These are phyloP conservation scores for Naematelia aurantialba DNA, from an alignment of 768 basidiomycete species.

Conservation along the genomic window DNA sequence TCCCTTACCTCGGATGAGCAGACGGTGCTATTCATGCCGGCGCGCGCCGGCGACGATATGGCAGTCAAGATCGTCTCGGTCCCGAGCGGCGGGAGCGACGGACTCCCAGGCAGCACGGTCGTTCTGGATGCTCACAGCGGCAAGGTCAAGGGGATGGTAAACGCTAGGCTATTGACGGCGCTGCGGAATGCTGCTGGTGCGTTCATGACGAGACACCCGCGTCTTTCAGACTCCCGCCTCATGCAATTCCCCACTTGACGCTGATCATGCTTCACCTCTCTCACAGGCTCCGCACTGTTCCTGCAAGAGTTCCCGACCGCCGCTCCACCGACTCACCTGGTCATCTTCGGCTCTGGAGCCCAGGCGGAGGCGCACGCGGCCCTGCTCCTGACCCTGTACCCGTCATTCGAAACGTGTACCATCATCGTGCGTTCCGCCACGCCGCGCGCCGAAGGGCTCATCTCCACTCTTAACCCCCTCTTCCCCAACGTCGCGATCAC, in stretches of 20 bases:
- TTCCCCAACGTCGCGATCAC: constrained; percentile 19
- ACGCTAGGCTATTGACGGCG: constrained; percentile 72
- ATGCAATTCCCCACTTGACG: too few species aligned
- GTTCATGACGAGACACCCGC: too few species aligned
- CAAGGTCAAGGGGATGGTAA: constrained; percentile 67
- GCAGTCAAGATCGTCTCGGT: constrained; percentile 75
- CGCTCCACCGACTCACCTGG: constrained; percentile 16
- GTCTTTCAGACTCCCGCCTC: constrained; percentile 1
- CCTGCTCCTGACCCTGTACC: constrained; percentile 33
- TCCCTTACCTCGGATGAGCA: constrained; percentile 58
- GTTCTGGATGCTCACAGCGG: constrained; percentile 71
- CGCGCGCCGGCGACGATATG: constrained; percentile 60
- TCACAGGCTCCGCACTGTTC: constrained; percentile 45
- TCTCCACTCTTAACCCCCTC: constrained; percentile 9
- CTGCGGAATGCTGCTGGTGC: constrained; percentile 76
- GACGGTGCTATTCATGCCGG: constrained; percentile 77
- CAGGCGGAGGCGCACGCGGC: constrained; percentile 42
- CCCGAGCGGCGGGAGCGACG: constrained; percentile 57
- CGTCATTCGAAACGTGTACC: constrained; percentile 24
- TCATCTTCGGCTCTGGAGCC: constrained; percentile 43
- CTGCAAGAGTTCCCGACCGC: constrained; percentile 18
- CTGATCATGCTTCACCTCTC: constrained; percentile 6
- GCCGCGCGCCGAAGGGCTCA: constrained; percentile 39
- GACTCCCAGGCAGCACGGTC: constrained; percentile 72
- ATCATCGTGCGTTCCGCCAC: constrained; percentile 53